phyloP scores from a whole-genome alignment of 139 green algal genomes.

The Dunaliella sp. region DNA sequence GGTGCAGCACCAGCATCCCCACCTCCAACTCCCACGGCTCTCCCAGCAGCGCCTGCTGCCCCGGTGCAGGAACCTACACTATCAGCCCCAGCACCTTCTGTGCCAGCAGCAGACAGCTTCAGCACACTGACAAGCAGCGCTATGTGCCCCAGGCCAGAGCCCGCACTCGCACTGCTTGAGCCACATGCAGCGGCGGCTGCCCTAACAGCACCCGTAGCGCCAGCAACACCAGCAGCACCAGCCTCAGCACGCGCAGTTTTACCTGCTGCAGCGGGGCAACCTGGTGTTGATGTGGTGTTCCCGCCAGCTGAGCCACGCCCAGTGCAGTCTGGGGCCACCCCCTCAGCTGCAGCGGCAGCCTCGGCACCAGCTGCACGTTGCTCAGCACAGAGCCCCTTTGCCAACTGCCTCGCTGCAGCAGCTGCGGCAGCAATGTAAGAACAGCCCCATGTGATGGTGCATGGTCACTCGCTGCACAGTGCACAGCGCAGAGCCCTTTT shows the following conservation, averaged over 20 bases:
- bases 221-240: background rate
- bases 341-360: background rate
- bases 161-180: no score
- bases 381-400: background rate
- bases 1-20: background rate
- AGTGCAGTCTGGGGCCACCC: no score
- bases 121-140: background rate
- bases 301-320: background rate
- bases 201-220: background rate
- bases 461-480: background rate
- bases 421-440: no score
- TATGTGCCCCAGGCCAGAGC: background rate
- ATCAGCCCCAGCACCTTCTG: background rate
- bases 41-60: background rate
- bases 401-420: background rate
- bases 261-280: background rate
- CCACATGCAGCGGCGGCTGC: no score
- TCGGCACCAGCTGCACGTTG: background rate
- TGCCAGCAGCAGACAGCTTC: background rate
- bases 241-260: background rate
- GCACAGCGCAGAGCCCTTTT: background rate
- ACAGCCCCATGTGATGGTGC: background rate
- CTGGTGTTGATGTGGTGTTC: no score
- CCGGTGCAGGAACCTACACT: background rate
- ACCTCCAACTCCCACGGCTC: background rate